Conservation (phyloP, 768 basidiomycete genomes). For the Exsudoporus frostii region DNA sequence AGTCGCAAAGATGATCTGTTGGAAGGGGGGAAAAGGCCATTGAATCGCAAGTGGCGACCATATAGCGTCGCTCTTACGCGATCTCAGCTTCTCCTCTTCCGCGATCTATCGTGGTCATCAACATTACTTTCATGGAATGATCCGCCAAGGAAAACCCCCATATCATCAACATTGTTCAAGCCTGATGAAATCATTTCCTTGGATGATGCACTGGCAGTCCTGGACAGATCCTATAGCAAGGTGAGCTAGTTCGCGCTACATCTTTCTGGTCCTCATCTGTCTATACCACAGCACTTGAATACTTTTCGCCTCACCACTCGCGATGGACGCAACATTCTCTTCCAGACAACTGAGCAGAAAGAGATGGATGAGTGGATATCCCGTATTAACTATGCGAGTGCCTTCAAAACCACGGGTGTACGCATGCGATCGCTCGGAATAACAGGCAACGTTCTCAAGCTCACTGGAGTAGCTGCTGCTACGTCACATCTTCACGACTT, state of each 20-base stretch:
- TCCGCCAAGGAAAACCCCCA: slow-evolving; percentile 33
- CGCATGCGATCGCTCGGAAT: slow-evolving; percentile 75
- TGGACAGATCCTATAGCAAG: slow-evolving; percentile 74
- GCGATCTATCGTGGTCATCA: slow-evolving; percentile 59
- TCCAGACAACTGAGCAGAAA: slow-evolving; percentile 64
- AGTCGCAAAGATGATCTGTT: slow-evolving; percentile 76
- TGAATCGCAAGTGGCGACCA: slow-evolving; percentile 82
- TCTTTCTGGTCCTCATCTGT: slow-evolving; percentile 2
- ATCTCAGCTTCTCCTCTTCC: slow-evolving; percentile 89
- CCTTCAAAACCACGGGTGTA: slow-evolving; percentile 84
- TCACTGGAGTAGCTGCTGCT: slow-evolving; percentile 84
- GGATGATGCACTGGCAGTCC: slow-evolving; percentile 74
- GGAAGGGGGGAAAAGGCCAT: slow-evolving; percentile 73
- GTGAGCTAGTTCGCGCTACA: slow-evolving; percentile 38
- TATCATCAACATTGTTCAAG: slow-evolving; percentile 48
- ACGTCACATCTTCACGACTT: slow-evolving; percentile 77
- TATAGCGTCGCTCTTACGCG: slow-evolving; percentile 85
- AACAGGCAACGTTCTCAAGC: slow-evolving; percentile 64
- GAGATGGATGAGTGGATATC: slow-evolving; percentile 91
- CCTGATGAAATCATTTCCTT: slow-evolving; percentile 87
- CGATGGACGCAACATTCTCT: slow-evolving; percentile 76
- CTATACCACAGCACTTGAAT: slow-evolving; percentile 46
- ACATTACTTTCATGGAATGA: slow-evolving; percentile 44
- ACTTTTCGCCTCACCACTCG: slow-evolving; percentile 76
- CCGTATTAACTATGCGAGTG: slow-evolving; percentile 88